Conservation (phyloP, 805 yeast species). For the Wickerhamiella lipophila region DNA sequence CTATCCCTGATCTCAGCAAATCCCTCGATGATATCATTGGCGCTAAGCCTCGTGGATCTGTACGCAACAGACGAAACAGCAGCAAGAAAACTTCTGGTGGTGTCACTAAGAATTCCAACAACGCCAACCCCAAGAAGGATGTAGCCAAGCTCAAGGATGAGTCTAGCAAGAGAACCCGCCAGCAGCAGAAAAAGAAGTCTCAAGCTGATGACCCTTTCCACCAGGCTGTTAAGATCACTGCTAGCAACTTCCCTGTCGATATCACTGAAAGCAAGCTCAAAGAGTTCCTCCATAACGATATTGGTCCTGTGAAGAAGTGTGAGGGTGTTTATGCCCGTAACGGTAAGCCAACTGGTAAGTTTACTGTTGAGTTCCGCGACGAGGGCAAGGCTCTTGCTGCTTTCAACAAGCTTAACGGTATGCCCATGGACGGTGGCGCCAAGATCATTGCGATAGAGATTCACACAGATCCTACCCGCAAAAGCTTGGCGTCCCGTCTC, state of each 20-base stretch:
- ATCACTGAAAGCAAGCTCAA: conserved; percentile 22
- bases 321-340: conserved; percentile 67
- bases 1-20: conserved; percentile 60
- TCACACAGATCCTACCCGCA: conserved; percentile 70
- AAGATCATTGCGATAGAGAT: conserved; percentile 65
- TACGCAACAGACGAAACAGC: conserved; percentile 13
- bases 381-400: conserved; percentile 64
- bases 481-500: conserved; percentile 57
- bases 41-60: conserved; percentile 25
- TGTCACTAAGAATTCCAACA: conserved; percentile 21
- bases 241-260: conserved; percentile 46
- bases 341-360: conserved; percentile 87
- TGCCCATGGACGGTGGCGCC: conserved; percentile 84
- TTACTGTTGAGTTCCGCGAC: conserved; percentile 66
- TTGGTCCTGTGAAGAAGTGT: conserved; percentile 71
- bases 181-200: conserved; percentile 15
- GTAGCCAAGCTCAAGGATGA: conserved; percentile 24
- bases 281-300: conserved; percentile 80
- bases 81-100: conserved; percentile 22
- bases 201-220: conserved; percentile 32
- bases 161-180: conserved; percentile 13
- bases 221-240: conserved; percentile 62
- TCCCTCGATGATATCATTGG: conserved; percentile 91
- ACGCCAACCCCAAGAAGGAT: conserved; percentile 18
- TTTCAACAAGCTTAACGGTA: conserved; percentile 74